These are phyloP conservation scores for Pseudogymnoascus sp. DNA, from an alignment of 2,329 filamentous ascomycete species.

Conservation along the genomic window DNA sequence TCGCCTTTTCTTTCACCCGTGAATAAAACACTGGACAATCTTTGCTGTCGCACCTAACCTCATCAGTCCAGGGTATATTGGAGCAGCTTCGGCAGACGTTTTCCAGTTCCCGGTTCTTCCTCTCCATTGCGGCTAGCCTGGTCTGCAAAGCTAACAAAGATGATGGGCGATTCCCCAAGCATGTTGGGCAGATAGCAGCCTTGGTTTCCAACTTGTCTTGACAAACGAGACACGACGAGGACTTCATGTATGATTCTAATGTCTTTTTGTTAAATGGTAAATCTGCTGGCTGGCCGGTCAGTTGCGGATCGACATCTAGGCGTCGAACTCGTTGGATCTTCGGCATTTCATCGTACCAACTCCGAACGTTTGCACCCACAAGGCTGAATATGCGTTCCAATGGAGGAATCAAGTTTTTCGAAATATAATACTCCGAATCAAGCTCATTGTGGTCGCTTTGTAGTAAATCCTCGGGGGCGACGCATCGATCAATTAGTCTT, in stretches of 20 bases:
- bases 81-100: constrained; percentile 75
- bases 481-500: constrained; percentile 79
- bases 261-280: constrained; percentile 47
- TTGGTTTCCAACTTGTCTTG: constrained; percentile 36
- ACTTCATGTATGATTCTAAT: constrained; percentile 88
- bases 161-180: constrained; percentile 45
- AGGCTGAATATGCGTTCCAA: constrained; percentile 95
- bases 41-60: constrained; percentile 79
- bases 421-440: constrained; percentile 95
- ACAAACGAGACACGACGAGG: constrained; percentile 73
- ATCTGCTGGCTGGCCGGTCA: constrained; percentile 34
- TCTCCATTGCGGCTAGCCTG: constrained; percentile 56
- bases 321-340: constrained; percentile 72
- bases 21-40: constrained; percentile 93
- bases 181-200: constrained; percentile 51
- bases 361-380: constrained; percentile 80
- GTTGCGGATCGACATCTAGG: constrained; percentile 23
- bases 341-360: constrained; percentile 96
- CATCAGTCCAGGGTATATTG: constrained; percentile 63
- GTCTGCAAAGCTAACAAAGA: constrained; percentile 59
- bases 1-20: constrained; percentile 54
- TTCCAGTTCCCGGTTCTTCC: constrained; percentile 55
- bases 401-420: constrained; percentile 89
- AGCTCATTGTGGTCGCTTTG: constrained; percentile 69
- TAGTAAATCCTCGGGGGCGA: constrained; percentile 77